phyloP scores from a whole-genome alignment of 202 grass and related monocot genomes.

The Schoenoplectus triqueter region DNA sequence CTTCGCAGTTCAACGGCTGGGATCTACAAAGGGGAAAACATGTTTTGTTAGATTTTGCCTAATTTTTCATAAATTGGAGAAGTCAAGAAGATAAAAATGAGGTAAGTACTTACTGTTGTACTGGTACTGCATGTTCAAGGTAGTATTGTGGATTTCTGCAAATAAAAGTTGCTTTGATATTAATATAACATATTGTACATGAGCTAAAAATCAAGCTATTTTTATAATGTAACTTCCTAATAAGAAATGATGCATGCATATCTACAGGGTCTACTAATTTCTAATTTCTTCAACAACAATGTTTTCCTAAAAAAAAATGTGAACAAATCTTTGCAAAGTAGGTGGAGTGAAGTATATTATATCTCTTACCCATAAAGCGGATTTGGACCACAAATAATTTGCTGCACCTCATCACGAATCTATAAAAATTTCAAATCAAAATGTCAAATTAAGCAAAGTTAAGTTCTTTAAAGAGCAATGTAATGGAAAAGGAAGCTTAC shows the following conservation, averaged over 20 bases:
- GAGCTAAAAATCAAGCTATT: neutral
- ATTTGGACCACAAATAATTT: conserved; percentile 64
- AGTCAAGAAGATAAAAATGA: neutral
- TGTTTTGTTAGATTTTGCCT: neutral
- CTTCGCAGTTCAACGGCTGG: neutral
- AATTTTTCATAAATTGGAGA: conserved; percentile 1
- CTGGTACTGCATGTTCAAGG: neutral
- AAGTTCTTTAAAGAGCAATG: neutral
- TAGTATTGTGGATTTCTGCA: conserved; percentile 32
- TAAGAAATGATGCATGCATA: neutral
- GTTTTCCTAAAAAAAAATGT: neutral
- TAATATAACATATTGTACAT: conserved; percentile 9
- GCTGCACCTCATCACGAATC: conserved; percentile 93
- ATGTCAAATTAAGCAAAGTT: conserved; percentile 27
- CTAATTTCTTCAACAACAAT: neutral
- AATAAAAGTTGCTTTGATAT: neutral
- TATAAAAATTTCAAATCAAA: conserved; percentile 44
- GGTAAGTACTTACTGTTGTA: conserved; percentile 13
- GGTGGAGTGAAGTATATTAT: conserved; percentile 43
- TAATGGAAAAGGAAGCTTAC: conserved; percentile 49
- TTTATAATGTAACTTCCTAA: neutral
- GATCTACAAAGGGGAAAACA: neutral
- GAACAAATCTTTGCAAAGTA: conserved; percentile 38
- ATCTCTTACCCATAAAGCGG: conserved; percentile 61
- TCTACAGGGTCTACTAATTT: neutral